A percentile compares a stretch with the other conserved stretches of the same genome.
phyloP scores from a whole-genome alignment of 345 rosid genomes.

The Moringa oleifera region DNA sequence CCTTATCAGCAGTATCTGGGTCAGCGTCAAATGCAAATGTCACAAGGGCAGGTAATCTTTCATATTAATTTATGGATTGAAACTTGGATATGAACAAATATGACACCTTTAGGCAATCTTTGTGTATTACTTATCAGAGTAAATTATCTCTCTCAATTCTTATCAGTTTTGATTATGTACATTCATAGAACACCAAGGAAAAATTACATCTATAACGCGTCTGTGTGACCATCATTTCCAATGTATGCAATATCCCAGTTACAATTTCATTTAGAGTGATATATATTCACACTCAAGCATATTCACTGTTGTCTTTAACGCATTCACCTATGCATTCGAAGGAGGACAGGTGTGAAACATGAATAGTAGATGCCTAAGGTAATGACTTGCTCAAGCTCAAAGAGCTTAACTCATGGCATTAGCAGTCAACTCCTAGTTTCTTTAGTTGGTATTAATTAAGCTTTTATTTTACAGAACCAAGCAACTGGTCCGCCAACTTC shows the following conservation, averaged over 20 bases:
- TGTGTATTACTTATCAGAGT: background rate
- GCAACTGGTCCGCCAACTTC: constrained; percentile 42
- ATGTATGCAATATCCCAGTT: too few relatives aligned
- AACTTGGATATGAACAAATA: background rate
- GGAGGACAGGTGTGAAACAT: background rate
- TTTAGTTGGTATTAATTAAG: background rate
- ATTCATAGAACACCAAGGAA: too few relatives aligned
- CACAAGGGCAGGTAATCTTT: constrained; percentile 44
- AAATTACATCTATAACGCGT: too few relatives aligned
- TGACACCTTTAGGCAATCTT: too few relatives aligned
- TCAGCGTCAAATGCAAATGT: constrained; percentile 51
- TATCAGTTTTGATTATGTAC: background rate
- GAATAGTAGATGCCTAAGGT: background rate
- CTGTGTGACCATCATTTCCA: too few relatives aligned
- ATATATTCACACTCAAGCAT: too few relatives aligned
- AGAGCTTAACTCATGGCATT: too few relatives aligned
- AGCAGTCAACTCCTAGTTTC: background rate
- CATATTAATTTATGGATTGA: background rate
- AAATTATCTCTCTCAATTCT: too few relatives aligned
- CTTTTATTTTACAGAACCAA: constrained; percentile 38
- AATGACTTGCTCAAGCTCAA: too few relatives aligned
- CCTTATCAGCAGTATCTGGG: constrained; percentile 64
- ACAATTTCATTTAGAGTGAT: too few relatives aligned
- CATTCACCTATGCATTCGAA: too few relatives aligned
- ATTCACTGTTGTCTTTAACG: too few relatives aligned